Base-by-base conservation (phyloP, 129 eudicot species). In the Glebionis coronaria region DNA sequence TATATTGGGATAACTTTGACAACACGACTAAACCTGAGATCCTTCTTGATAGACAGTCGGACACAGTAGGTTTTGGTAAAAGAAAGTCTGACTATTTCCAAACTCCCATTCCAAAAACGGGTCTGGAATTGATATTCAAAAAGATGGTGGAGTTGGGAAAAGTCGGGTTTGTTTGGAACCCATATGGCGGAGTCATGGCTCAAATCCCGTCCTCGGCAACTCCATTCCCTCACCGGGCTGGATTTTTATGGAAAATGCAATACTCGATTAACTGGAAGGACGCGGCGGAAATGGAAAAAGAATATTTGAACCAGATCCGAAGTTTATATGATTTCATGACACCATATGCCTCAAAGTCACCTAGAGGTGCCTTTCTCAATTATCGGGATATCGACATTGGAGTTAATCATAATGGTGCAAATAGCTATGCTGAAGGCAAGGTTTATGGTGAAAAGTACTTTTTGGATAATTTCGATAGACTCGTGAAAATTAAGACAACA, bases 361-460 rank as follows among this genome's bases (percentile, higher is more conserved):
- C 74, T 21, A 44, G 65, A 69, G 57, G 56, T 12, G 15, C 74
- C 44, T 69, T 69, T 56, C 65, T 69, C 21, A 69, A 69, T 18
- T 69, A 69, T 23, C 40, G 74, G 2, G 74, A 69, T 27, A 64
- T 69, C 56, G 74, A 69, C 56, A 44, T 69, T 25, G 74, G 74
- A 23, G 16, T 69, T 23, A 69, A 56, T 28, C 54, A 57, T 14
- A 56, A 69, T 45, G 73, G 73, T 38, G 63, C 52, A 40, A 57
- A 69, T 69, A 69, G 74, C n/a, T 57, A 56, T 25, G 44, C 0
- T 7, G 74, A 69, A 14, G 65, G 74, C 5, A 56, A 44, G 44
- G 74, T 69, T 3, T 69, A 56, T 23, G 74, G 66, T 11, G 44
- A 56, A 46, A 69, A 56, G 44, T 69, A 69, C 18, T 69, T 56